These are phyloP conservation scores for Haematococcus lacustris DNA, from an alignment of 139 green algal genomes.

Conservation along the genomic window DNA sequence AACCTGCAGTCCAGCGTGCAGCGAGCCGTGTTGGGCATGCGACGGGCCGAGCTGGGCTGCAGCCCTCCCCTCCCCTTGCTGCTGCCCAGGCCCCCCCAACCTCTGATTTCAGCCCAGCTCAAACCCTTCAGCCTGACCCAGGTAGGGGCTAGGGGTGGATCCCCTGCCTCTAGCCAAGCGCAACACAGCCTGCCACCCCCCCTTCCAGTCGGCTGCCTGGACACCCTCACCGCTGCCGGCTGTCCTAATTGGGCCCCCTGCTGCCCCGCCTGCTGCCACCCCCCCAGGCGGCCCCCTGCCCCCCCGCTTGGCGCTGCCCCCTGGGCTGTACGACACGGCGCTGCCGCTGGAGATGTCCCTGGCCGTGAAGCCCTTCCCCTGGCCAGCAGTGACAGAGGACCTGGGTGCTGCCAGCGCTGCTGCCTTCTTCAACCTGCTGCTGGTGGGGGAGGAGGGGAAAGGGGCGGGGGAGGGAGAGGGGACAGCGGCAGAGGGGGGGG, in stretches of 20 bases:
- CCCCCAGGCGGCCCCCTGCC: background rate
- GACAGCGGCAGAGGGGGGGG: too few species aligned
- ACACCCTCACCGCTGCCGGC: too few species aligned
- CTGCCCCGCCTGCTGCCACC: background rate
- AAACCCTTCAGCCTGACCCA: too few species aligned
- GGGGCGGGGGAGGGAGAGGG: too few species aligned
- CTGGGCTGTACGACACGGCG: background rate
- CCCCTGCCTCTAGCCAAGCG: too few species aligned
- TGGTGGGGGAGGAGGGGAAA: constrained; percentile 40
- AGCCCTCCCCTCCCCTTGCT: too few species aligned
- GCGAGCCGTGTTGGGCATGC: constrained; percentile 33
- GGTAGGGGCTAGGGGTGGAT: too few species aligned
- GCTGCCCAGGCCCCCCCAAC: too few species aligned
- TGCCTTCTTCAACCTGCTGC: constrained; percentile 68
- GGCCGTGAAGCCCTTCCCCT: constrained; percentile 64
- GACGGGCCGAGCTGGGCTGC: constrained; percentile 11
- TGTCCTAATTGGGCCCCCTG: too few species aligned
- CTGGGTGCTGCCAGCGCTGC: constrained; percentile 45
- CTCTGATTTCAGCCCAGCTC: too few species aligned
- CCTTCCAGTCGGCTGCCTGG: too few species aligned
- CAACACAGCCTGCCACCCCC: too few species aligned
- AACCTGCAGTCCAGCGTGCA: constrained; percentile 64
- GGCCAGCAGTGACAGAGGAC: constrained; percentile 51
- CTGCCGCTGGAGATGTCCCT: constrained; percentile 13
- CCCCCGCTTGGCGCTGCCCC: background rate